Base-by-base conservation (phyloP, 257 asterid species). In the Ballota nigra region DNA sequence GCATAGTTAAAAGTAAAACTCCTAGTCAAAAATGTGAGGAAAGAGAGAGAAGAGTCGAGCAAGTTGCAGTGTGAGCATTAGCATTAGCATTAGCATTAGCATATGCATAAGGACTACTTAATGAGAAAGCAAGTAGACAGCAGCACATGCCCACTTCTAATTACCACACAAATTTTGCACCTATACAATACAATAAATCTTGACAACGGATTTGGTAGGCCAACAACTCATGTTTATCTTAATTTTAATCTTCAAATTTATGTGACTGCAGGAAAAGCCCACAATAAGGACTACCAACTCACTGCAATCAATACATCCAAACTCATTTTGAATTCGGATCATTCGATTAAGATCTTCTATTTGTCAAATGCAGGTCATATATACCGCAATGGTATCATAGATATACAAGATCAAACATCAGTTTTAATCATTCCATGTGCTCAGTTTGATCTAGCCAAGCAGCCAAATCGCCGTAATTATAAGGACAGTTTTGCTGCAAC, bases 121-220 rank as follows among this genome's bases (percentile, higher is more conserved):
- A 57, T 24, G 58, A 22, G 38, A 34, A 51, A 53, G 16, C 36
- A 51, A 11, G 18, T 33, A 69, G 86, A 82, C 86, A 78, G 6
- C 18, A 68, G 45, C 86, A 82, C 83, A 75, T 78, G 86, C 55
- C 55, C 15, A 51, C 23, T 45, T 20, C 5, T 23, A 8, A 26
- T 34, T 20, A 33, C 53, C 63, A 57, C 29, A 41, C 5, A 29
- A 8, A 22, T 26, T 10, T 5, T 58, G 41, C 55, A 2, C 12
- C 40, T 24, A n/a, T n/a, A n/a, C n/a, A 43, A 56, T 24, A 3
- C 61, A 45, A 33, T 33, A 15, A 28, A 67, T 58, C 10, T 18
- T 66, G 73, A 15, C 47, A 9, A 2, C 4, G 34, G 61, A 36
- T 58, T 74, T 41, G 51, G 68, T 43, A 19, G 62, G 13, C 60